These are phyloP conservation scores for Lactifluus volemus DNA, from an alignment of 768 basidiomycete genomes.

Conservation along the genomic window DNA sequence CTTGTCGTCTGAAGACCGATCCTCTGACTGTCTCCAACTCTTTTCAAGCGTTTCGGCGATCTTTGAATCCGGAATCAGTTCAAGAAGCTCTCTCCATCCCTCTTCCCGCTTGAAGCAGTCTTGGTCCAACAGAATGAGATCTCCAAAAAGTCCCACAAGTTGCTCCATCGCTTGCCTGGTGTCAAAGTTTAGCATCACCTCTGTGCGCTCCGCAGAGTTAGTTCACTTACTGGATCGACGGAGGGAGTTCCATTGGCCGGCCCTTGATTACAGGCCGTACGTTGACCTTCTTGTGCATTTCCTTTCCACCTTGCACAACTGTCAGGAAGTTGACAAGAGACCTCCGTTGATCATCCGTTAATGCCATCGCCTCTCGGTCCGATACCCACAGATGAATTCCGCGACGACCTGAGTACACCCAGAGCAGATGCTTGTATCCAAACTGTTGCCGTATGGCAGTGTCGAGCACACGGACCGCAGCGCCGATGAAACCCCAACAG, in stretches of 20 bases:
- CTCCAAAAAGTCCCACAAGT: conserved; percentile 49
- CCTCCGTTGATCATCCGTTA: conserved; percentile 87
- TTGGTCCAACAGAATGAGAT: conserved; percentile 73
- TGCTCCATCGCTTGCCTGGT: conserved; percentile 32
- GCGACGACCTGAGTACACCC: conserved; percentile 98
- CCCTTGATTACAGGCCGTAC: conserved; percentile 38
- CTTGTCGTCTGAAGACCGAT: conserved; percentile 54
- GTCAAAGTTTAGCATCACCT: background rate
- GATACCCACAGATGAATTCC: conserved; percentile 99
- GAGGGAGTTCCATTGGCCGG: conserved; percentile 46
- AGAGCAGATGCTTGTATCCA: conserved; percentile 82
- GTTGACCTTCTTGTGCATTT: conserved; percentile 76
- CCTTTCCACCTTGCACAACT: conserved; percentile 72
- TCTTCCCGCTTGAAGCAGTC: conserved; percentile 65
- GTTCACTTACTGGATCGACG: conserved; percentile 50
- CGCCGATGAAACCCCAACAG: conserved; percentile 93
- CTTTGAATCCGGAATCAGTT: conserved; percentile 59
- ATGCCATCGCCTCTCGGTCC: conserved; percentile 75
- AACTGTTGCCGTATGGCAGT: conserved; percentile 75
- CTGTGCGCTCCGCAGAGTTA: background rate
- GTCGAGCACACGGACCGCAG: conserved; percentile 85
- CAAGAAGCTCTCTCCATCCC: conserved; percentile 67
- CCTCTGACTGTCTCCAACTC: conserved; percentile 50
- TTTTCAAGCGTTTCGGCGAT: conserved; percentile 40
- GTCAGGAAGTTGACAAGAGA: conserved; percentile 84